These are phyloP conservation scores for Pythium periplocum DNA, from an alignment of 352 stramenopile genomes.

Conservation along the genomic window DNA sequence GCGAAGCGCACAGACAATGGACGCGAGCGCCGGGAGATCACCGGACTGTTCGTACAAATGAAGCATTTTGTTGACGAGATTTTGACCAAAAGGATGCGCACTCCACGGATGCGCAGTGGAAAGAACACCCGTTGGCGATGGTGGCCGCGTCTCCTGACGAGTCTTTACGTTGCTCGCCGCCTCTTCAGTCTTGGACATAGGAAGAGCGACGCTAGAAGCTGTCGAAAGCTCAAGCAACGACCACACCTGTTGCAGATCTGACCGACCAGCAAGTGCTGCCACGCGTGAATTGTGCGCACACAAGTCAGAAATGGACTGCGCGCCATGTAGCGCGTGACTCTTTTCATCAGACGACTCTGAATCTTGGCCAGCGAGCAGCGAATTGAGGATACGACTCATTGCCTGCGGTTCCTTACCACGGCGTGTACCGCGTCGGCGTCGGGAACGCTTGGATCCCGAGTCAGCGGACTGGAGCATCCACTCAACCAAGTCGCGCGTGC, in stretches of 20 bases:
- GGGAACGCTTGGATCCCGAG: constrained; percentile 5
- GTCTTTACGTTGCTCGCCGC: constrained; percentile 13
- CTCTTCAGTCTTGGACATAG: background rate
- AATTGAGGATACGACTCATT: constrained; percentile 37
- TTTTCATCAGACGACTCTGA: constrained; percentile 8
- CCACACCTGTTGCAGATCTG: constrained; percentile 80
- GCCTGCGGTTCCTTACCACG: background rate
- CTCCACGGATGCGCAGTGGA: constrained; percentile 62
- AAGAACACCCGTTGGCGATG: too few species aligned
- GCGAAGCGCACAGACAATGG: constrained; percentile 65
- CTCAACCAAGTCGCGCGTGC: constrained; percentile 13
- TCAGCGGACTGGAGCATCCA: constrained; percentile 22
- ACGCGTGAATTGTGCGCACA: constrained; percentile 61
- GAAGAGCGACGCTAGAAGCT: constrained; percentile 38
- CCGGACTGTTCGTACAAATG: constrained; percentile 75
- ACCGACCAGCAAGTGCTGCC: constrained; percentile 43
- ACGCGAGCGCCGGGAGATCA: constrained; percentile 68
- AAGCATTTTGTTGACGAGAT: constrained; percentile 70
- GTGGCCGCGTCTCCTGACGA: too few species aligned
- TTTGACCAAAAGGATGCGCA: constrained; percentile 74
- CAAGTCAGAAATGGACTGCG: constrained; percentile 24
- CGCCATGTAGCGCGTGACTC: background rate
- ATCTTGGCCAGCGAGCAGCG: constrained; percentile 18
- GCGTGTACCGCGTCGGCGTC: background rate
- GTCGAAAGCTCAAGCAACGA: constrained; percentile 68